phyloP scores from a whole-genome alignment of 768 basidiomycete genomes.

The Mycena leptocephala region DNA sequence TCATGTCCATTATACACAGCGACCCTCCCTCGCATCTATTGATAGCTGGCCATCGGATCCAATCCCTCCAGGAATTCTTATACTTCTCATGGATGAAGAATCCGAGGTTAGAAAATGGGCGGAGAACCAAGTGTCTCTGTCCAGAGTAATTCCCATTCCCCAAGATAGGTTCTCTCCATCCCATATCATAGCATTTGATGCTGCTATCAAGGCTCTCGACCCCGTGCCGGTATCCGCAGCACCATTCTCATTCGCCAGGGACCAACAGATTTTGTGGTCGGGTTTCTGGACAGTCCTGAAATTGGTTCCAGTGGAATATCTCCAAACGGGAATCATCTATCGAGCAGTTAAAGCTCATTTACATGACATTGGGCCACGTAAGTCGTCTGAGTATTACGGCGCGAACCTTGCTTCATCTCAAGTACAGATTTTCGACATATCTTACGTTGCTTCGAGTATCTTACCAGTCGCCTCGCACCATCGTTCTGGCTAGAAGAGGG shows the following conservation, averaged over 20 bases:
- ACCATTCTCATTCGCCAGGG: constrained; percentile 50
- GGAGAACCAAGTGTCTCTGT: constrained; percentile 58
- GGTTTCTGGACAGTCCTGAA: constrained; percentile 62
- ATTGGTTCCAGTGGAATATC: constrained; percentile 64
- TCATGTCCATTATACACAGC: constrained; percentile 60
- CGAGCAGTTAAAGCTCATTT: constrained; percentile 74
- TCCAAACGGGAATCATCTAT: constrained; percentile 27
- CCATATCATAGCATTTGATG: constrained; percentile 64
- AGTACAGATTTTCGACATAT: constrained; percentile 69
- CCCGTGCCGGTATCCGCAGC: constrained; percentile 22
- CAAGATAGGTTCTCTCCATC: constrained; percentile 62
- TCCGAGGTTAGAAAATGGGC: constrained; percentile 75
- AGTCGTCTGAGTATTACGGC: constrained; percentile 54
- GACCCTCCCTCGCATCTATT: constrained; percentile 55
- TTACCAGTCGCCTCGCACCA: constrained; percentile 71
- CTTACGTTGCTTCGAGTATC: constrained; percentile 70
- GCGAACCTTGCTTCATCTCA: neutral
- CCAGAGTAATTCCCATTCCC: constrained; percentile 61
- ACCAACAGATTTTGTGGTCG: constrained; percentile 69
- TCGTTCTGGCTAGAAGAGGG: constrained; percentile 82
- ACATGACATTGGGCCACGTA: constrained; percentile 73
- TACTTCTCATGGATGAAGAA: constrained; percentile 70
- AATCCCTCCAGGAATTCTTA: constrained; percentile 74
- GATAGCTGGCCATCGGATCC: constrained; percentile 71
- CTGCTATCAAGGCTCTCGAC: constrained; percentile 54